phyloP scores from a whole-genome alignment of 208 protist genomes.

The Angomonas deanei region DNA sequence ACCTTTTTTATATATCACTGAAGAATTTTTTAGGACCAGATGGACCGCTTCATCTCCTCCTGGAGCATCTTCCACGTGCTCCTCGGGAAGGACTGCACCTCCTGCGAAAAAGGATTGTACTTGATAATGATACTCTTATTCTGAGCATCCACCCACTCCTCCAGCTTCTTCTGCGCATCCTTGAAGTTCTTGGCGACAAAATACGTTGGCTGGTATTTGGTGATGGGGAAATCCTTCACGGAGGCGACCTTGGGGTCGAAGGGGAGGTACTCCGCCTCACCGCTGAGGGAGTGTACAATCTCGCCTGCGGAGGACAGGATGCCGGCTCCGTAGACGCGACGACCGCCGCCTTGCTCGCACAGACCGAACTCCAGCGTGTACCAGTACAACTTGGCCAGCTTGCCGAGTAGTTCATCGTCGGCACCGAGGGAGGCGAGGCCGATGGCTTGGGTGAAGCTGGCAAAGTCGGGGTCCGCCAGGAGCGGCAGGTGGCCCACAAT shows the following conservation, averaged over 20 bases:
- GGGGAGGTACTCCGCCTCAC: constrained; percentile 38
- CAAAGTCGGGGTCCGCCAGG: constrained; percentile 94
- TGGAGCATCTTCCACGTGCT: constrained; percentile 60
- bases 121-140: constrained; percentile 77
- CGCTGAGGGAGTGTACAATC: constrained; percentile 61
- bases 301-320: constrained; percentile 93
- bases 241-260: constrained; percentile 65
- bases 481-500: constrained; percentile 95
- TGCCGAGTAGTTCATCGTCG: constrained; percentile 89
- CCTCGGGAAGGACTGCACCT: constrained; percentile 74
- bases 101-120: constrained; percentile 91
- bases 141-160: constrained; percentile 68
- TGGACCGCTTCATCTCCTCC: constrained; percentile 27
- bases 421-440: constrained; percentile 96
- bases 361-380: constrained; percentile 96
- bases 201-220: constrained; percentile 92
- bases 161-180: constrained; percentile 83
- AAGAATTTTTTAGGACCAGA: too few species aligned
- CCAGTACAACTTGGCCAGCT: constrained; percentile 93
- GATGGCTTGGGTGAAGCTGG: constrained; percentile 95
- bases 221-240: constrained; percentile 88
- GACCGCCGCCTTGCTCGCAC: constrained; percentile 80
- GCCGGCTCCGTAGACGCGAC: constrained; percentile 93
- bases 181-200: constrained; percentile 92
- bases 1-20: too few species aligned